phyloP scores from a whole-genome alignment of 176 grass and related monocot species.

The Paspalum vaginatum region DNA sequence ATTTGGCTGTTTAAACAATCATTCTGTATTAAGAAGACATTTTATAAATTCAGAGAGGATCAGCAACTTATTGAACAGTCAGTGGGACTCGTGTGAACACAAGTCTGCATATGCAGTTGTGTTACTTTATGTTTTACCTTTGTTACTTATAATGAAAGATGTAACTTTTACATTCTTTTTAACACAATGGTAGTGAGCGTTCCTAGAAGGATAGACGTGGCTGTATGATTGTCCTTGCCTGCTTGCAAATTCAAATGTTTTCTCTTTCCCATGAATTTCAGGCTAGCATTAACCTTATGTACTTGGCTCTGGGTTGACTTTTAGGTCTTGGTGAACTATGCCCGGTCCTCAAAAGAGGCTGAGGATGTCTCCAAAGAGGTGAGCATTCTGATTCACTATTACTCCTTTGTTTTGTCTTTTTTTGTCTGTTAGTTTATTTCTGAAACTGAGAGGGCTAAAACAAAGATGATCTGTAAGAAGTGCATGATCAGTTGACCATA shows the following conservation, averaged over 20 bases:
- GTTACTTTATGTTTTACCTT: neutral
- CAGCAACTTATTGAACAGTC: neutral
- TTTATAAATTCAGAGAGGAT: neutral
- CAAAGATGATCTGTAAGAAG: neutral
- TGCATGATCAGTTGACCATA: neutral
- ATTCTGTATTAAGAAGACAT: neutral
- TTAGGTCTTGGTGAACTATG: slow-evolving; percentile 96
- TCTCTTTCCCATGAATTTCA: neutral
- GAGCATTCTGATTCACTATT: slow-evolving; percentile 1
- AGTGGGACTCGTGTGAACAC: neutral
- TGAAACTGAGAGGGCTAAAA: neutral
- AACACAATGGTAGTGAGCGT: neutral
- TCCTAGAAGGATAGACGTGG: slow-evolving; percentile 8
- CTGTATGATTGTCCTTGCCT: neutral
- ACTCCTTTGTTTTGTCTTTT: slow-evolving; percentile 11
- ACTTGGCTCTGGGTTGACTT: slow-evolving; percentile 31
- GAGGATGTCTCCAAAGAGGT: slow-evolving; percentile 94
- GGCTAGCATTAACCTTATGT: neutral
- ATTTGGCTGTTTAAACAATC: neutral
- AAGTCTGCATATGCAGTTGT: neutral
- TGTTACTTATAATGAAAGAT: neutral
- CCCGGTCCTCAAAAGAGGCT: slow-evolving; percentile 92
- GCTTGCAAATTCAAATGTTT: neutral
- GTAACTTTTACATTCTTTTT: neutral
- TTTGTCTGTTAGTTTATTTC: neutral